phyloP scores from a whole-genome alignment of 2,329 filamentous ascomycete genomes.

The Aspergillus pseudoglaucus region DNA sequence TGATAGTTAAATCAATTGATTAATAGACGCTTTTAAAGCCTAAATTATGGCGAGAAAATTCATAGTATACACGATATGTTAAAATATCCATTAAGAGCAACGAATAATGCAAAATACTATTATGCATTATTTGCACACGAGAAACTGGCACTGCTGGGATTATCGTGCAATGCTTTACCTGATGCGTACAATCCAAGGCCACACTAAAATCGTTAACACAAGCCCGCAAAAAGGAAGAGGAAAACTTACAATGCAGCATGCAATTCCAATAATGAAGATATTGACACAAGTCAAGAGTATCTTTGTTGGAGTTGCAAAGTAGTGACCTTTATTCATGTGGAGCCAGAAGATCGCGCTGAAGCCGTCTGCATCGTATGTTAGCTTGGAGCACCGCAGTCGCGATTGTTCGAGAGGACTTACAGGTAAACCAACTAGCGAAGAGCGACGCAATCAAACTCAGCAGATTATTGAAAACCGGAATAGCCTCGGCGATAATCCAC shows the following conservation, averaged over 20 bases:
- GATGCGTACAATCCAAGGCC: conserved; percentile 27
- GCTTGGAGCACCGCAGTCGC: background rate
- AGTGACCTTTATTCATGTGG: conserved; percentile 18
- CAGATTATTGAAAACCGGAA: conserved; percentile 61
- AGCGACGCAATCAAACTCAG: conserved; percentile 56
- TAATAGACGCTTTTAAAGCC: no score
- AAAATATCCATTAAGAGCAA: background rate
- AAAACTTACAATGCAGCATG: conserved; percentile 11
- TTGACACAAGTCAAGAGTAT: conserved; percentile 15
- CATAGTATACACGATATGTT: no score
- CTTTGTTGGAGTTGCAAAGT: conserved; percentile 16
- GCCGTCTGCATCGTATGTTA: conserved; percentile 5
- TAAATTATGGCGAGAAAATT: no score
- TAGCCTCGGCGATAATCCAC: conserved; percentile 60
- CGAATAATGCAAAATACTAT: background rate
- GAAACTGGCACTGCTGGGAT: conserved; percentile 22
- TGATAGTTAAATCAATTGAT: conserved; percentile 3
- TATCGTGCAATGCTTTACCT: conserved; percentile 20
- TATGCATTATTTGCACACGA: conserved; percentile 20
- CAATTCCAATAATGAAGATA: conserved; percentile 9
- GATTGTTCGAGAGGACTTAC: background rate
- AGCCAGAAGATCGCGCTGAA: conserved; percentile 24
- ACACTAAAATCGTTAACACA: conserved; percentile 15
- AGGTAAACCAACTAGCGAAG: conserved; percentile 61
- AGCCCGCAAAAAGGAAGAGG: background rate